Conservation (phyloP, 306 rosid species). For the Cicer arietinum region DNA sequence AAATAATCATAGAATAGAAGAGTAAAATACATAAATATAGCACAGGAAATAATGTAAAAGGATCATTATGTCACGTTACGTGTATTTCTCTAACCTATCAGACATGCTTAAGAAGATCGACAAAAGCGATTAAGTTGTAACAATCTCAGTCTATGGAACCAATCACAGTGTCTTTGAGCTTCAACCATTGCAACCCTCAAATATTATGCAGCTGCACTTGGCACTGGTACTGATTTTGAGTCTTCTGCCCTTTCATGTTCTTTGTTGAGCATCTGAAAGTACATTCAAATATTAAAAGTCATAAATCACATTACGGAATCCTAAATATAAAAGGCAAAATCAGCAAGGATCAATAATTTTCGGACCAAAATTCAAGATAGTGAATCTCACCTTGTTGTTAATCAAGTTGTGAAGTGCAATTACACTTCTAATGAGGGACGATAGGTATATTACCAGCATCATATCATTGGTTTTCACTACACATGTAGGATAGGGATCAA, state of each 20-base stretch:
- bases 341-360: background rate
- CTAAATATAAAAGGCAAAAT: conserved; percentile 32
- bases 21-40: conserved; percentile 23
- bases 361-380: conserved; percentile 20
- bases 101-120: conserved; percentile 29
- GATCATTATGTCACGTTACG: conserved; percentile 41
- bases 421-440: conserved; percentile 62
- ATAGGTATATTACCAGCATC: conserved; percentile 63
- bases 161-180: conserved; percentile 4
- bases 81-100: conserved; percentile 42
- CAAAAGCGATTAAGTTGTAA: conserved; percentile 2
- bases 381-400: conserved; percentile 58
- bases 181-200: conserved; percentile 21
- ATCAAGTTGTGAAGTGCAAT: conserved; percentile 65
- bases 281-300: conserved; percentile 33
- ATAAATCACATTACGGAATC: conserved; percentile 17
- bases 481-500: conserved; percentile 35
- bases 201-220: conserved; percentile 51
- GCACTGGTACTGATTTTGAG: conserved; percentile 52
- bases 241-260: conserved; percentile 62
- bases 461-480: conserved; percentile 66
- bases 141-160: conserved; percentile 21
- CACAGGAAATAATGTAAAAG: conserved; percentile 19
- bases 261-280: conserved; percentile 62
- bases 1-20: conserved; percentile 6